Evolutionary conservation across 495 filamentous ascomycete genomes (phyloP).

Genomic region (Aspergillus nanangensis): DNA sequence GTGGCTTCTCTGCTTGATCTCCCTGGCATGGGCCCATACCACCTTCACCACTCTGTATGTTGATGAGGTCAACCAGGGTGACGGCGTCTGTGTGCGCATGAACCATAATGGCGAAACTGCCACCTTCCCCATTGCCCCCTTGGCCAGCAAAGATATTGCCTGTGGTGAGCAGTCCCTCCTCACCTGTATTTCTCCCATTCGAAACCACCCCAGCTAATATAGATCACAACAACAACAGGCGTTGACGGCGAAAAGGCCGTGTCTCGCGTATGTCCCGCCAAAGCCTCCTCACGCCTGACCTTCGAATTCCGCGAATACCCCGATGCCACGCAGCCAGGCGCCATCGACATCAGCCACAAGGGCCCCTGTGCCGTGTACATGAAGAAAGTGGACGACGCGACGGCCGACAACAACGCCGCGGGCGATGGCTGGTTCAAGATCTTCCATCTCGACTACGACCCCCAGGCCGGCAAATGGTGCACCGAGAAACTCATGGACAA

Average conservation of each 20-base stretch:
- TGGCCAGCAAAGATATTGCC: constrained; percentile 59
- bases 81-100: constrained; percentile 68
- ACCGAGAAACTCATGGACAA: constrained; percentile 61
- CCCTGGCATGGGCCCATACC: constrained; percentile 45
- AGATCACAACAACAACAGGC: too few species aligned
- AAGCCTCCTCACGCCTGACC: constrained; percentile 50
- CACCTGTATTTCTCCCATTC: background rate
- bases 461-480: constrained; percentile 53
- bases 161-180: constrained; percentile 50
- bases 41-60: constrained; percentile 63
- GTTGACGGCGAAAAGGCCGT: constrained; percentile 52
- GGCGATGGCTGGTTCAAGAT: constrained; percentile 82
- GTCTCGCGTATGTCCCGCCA: constrained; percentile 51
- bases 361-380: constrained; percentile 71
- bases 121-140: constrained; percentile 44
- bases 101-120: constrained; percentile 40
- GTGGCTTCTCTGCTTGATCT: background rate
- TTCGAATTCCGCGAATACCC: constrained; percentile 61
- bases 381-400: constrained; percentile 52
- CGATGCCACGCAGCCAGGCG: constrained; percentile 48
- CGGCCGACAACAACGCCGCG: constrained; percentile 35
- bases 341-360: constrained; percentile 60
- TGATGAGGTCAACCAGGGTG: constrained; percentile 59
- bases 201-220: constrained; percentile 4
- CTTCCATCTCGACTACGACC: constrained; percentile 61